Conservation (phyloP, 257 asterid species). For the Datura wrightii region DNA sequence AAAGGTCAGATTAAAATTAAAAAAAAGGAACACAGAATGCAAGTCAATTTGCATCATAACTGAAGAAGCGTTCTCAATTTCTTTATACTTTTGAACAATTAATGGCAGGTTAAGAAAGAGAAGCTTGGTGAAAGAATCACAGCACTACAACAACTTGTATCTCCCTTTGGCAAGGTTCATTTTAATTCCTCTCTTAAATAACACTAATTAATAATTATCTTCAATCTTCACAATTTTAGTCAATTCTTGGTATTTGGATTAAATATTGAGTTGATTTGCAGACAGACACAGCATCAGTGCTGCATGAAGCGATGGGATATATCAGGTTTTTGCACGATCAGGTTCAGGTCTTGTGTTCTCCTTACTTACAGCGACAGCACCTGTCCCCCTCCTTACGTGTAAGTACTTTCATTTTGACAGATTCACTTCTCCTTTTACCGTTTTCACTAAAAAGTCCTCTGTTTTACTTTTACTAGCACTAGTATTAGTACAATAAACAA, state of each 20-base stretch:
- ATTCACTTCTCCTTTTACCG: neutral
- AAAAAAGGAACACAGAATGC: neutral
- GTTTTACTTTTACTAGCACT: neutral
- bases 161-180: constrained; percentile 95
- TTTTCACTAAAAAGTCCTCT: neutral
- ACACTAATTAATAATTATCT: too few relatives aligned
- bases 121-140: constrained; percentile 89
- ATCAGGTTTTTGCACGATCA: constrained; percentile 89
- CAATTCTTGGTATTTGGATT: neutral
- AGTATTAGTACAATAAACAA: neutral
- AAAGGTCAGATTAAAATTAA: constrained; percentile 52
- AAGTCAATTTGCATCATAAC: neutral
- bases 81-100: neutral
- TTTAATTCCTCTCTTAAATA: neutral
- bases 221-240: neutral
- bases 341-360: constrained; percentile 85
- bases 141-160: constrained; percentile 91
- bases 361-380: constrained; percentile 58
- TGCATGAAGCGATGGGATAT: constrained; percentile 87
- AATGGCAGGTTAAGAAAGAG: constrained; percentile 64
- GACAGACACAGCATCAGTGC: constrained; percentile 96
- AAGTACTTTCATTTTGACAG: constrained; percentile 34
- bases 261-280: constrained; percentile 39
- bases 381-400: constrained; percentile 48
- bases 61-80: neutral